phyloP scores from a whole-genome alignment of 768 basidiomycete genomes.

The Termitomyces sp. region DNA sequence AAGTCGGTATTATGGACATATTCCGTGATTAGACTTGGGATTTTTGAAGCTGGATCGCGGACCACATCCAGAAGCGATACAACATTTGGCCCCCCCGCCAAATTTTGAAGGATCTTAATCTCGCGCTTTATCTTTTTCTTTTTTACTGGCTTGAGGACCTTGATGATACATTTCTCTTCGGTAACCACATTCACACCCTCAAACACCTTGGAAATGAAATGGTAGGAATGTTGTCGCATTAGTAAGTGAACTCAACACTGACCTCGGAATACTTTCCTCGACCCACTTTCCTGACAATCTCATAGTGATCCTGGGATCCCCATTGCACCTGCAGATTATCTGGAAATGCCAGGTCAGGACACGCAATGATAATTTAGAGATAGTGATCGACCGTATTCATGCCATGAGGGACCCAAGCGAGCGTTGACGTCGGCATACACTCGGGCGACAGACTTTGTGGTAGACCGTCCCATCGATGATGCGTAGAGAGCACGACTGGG shows the following conservation, averaged over 20 bases:
- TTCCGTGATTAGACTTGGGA: constrained; percentile 95
- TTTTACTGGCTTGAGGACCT: constrained; percentile 98
- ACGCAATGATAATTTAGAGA: constrained; percentile 11
- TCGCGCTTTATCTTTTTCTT: constrained; percentile 99
- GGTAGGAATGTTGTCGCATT: constrained; percentile 9
- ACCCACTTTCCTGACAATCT: constrained; percentile 95
- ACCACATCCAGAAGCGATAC: constrained; percentile 93
- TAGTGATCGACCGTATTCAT: constrained; percentile 78
- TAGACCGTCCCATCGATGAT: constrained; percentile 60
- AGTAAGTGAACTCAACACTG: constrained; percentile 13
- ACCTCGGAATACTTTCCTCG: constrained; percentile 96
- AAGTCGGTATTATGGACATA: constrained; percentile 98
- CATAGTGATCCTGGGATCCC: constrained; percentile 96
- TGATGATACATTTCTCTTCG: constrained; percentile 96
- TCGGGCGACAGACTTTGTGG: constrained; percentile 76
- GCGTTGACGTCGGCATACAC: constrained; percentile 88
- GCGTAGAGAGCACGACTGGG: constrained; percentile 9
- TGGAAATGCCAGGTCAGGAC: constrained; percentile 28
- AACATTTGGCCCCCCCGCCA: constrained; percentile 94
- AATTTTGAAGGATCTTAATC: constrained; percentile 96
- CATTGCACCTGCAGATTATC: constrained; percentile 97
- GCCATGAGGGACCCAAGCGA: constrained; percentile 85
- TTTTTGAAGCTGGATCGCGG: constrained; percentile 92
- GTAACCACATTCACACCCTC: constrained; percentile 90
- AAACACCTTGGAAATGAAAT: constrained; percentile 56